Evolutionary conservation across 495 filamentous ascomycete genomes (phyloP), one percentile per base, ranked within the genome.

Genomic region (Lasiosphaeris hirsuta): DNA sequence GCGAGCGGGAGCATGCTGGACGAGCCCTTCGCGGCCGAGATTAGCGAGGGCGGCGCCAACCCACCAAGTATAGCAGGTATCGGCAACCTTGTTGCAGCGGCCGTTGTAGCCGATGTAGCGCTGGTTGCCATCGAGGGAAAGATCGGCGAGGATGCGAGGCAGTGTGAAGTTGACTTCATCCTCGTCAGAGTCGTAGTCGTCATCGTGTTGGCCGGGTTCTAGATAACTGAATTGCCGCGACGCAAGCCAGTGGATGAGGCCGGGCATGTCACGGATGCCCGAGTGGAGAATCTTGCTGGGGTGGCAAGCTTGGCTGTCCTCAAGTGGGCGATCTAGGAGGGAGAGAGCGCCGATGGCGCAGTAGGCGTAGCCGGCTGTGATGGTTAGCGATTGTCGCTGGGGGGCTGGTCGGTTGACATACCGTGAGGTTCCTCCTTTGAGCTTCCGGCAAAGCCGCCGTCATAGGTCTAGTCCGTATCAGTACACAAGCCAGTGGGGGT

Each of bases 11-110:
- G 68, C 70, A 8, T 72, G 70, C 48, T 89, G 79, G 38, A 93
- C 72, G 18, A 96, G 70, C 9, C 77, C 61, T 10, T 81, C 68
- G 51, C 83, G 76, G 18, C 84, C 80, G 13, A 97, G 78, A 60
- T 90, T 86, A 47, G 76, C 74, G 7, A 97, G 70, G 6, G 90
- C 83, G 10, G 82, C 92, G 30, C 78, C 78, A 2, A 88, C 88
- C 94, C 94, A 98, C 77, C 91, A 98, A 6, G 82, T 84, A 71
- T 98, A 97, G 71, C 94, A 98, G 1, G 93, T 97, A 72, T 98
- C 94, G 15, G 86, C 85, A 10, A 83, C 69, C 67, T 98, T 98
- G 74, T 96, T 96, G 58, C 80, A 82, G 36, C 94, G 84, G 42
- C 94, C 94, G 63, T 93, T 96, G 67, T 95, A 90, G 18, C 90